Conservation (phyloP, 148 eudicot genomes). For the Agrostemma githago region DNA sequence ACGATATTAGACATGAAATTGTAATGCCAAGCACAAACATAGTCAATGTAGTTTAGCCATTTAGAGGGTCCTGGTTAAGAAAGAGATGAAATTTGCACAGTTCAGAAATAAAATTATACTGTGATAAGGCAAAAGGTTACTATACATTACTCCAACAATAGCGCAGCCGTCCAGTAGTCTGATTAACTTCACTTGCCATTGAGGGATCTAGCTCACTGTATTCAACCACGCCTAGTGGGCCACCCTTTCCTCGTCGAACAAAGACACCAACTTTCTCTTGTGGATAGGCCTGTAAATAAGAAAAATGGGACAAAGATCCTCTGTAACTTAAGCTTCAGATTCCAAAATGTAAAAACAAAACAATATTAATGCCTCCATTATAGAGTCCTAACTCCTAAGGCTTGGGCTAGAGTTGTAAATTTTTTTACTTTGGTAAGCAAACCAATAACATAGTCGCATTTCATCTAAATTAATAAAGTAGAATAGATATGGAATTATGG, state of each 20-base stretch:
- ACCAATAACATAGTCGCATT: not conserved
- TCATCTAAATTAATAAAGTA: too few species aligned
- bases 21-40: not conserved
- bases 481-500: not conserved
- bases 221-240: conserved; percentile 91
- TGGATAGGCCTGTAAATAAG: conserved; percentile 75
- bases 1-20: not conserved
- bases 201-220: conserved; percentile 89
- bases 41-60: not conserved
- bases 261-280: conserved; percentile 99
- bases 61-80: not conserved
- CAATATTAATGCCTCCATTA: not conserved
- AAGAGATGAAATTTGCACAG: not conserved
- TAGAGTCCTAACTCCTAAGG: not conserved
- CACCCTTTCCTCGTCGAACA: conserved; percentile 92
- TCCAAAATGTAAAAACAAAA: not conserved
- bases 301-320: not conserved
- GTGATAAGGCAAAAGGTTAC: conserved; percentile 21
- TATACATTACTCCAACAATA: conserved; percentile 97
- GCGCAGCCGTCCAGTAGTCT: conserved; percentile 87
- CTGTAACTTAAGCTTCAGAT: not conserved
- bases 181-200: conserved; percentile 77
- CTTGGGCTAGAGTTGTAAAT: not conserved
- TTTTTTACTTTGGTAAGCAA: not conserved
- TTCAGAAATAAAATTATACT: not conserved